Evolutionary conservation across 768 basidiomycete genomes (phyloP).

Genomic region (Termitomyces sp.): DNA sequence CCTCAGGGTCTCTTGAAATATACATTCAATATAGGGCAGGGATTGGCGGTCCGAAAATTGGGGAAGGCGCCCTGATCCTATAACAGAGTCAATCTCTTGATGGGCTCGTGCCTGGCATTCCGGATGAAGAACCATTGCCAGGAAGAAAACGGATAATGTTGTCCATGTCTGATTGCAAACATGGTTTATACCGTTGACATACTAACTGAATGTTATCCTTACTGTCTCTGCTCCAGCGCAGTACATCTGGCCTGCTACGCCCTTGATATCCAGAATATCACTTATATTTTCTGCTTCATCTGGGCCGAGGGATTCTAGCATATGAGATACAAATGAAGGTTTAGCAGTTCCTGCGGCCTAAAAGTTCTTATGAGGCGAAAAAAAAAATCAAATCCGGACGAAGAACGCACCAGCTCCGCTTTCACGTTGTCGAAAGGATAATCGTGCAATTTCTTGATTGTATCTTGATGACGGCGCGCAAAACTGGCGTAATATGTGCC

Average conservation of each 20-base stretch:
- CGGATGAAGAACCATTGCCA: constrained; percentile 1
- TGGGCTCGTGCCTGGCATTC: constrained; percentile 4
- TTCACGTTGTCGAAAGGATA: constrained; percentile 25
- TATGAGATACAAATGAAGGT: constrained; percentile 18
- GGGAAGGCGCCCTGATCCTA: background rate
- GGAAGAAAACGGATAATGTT: constrained; percentile 22
- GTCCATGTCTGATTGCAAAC: constrained; percentile 22
- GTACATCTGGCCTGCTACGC: constrained; percentile 16
- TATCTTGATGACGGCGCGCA: constrained; percentile 10
- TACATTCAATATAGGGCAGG: background rate
- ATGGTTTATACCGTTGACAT: background rate
- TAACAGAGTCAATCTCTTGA: background rate
- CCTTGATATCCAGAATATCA: constrained; percentile 14
- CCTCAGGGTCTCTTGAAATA: background rate
- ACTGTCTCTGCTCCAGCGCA: constrained; percentile 34
- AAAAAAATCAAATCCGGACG: background rate
- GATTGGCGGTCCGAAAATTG: constrained; percentile 2
- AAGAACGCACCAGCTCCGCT: constrained; percentile 24
- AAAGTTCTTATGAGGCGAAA: background rate
- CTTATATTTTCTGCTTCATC: background rate
- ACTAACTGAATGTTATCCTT: constrained; percentile 1
- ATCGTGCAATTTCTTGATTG: constrained; percentile 19
- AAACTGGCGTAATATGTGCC: constrained; percentile 17
- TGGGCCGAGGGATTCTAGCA: constrained; percentile 12
- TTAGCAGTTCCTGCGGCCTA: constrained; percentile 18